Base-by-base conservation (phyloP, 257 asterid species). In the Oldenlandia corymbosa region DNA sequence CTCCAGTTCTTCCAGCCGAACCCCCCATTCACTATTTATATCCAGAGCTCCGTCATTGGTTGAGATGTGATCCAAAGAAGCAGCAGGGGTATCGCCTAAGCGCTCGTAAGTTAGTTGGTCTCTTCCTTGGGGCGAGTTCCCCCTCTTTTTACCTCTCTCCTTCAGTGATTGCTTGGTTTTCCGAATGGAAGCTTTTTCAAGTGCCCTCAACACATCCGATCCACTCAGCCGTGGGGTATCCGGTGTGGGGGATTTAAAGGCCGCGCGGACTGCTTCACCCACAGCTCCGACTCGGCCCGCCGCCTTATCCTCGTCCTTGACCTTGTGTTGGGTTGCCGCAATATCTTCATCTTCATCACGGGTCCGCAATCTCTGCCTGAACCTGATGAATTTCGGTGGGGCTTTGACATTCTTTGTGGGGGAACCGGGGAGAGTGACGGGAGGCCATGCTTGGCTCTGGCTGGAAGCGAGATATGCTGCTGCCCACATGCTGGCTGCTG, bases 141-240 rank as follows among this genome's bases (percentile, higher is more conserved):
- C 21, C 4, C 5, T 6, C 23, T 55, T 18, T 5, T 28, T 55
- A 60, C 20, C 56, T 12, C 55, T 68, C 37, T 21, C 60, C 47
- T 17, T 59, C 39, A 13, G 20, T 28, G 34, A 53, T 27, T 68
- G 75, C 67, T 58, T 80, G 53, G 67, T 39, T 51, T 76, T 75
- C 51, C 67, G 63, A 18, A 77, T 75, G 5, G 79, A 59, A 34
- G 87, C 87, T 68, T 65, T 82, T 27, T 71, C 68, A 27, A 84
- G 65, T 43, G 92, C 95, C 69, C 70, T 68, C 73, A 84, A 70
- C 28, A 82, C 75, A 56, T 75, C 90, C 48, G 87, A 77, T 18
- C 90, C 92, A 12, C 81, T 79, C 71, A 81, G 72, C 70, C 57
- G 32, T 39, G 21, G n/a, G 8, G 43, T 3, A 13, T 39, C n/a